phyloP scores from a whole-genome alignment of 148 eudicot genomes.

The Rhododendron ovatum region DNA sequence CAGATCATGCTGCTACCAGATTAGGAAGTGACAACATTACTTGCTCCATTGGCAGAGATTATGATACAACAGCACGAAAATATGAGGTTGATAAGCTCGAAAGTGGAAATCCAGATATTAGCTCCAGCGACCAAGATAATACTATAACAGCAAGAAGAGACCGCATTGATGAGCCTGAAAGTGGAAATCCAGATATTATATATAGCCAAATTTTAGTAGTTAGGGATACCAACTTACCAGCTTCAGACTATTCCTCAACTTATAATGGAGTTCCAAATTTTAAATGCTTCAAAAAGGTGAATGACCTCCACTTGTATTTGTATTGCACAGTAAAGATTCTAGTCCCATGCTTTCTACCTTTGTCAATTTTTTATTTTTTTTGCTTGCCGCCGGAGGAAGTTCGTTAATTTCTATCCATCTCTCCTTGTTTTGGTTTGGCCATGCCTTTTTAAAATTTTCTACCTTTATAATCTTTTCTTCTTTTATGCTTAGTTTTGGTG shows the following conservation, averaged over 20 bases:
- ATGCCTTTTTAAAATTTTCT: not conserved
- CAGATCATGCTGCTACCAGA: conserved; percentile 19
- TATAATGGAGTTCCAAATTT: conserved; percentile 52
- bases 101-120: conserved; percentile 50
- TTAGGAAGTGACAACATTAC: conserved; percentile 13
- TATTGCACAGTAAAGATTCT: not conserved
- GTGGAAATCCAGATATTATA: conserved; percentile 56
- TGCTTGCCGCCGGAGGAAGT: not conserved
- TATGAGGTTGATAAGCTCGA: conserved; percentile 39
- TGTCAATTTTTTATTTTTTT: not conserved
- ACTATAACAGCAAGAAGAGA: conserved; percentile 23
- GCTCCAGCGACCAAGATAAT: conserved; percentile 36
- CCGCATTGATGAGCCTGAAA: conserved; percentile 44
- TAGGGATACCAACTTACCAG: conserved; percentile 36
- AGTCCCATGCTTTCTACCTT: not conserved
- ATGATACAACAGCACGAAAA: conserved; percentile 18
- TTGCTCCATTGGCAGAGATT: conserved; percentile 24
- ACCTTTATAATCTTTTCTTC: not conserved
- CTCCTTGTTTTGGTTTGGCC: not conserved
- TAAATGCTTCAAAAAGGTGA: conserved; percentile 91
- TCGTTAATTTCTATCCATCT: not conserved
- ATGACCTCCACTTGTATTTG: not conserved
- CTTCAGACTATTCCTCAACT: conserved; percentile 25
- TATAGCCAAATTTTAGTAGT: conserved; percentile 75
- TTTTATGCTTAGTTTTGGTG: not conserved